Evolutionary conservation across 306 rosid genomes (phyloP), one percentile per base, ranked within the genome.

Genomic region (Acacia crassicarpa): DNA sequence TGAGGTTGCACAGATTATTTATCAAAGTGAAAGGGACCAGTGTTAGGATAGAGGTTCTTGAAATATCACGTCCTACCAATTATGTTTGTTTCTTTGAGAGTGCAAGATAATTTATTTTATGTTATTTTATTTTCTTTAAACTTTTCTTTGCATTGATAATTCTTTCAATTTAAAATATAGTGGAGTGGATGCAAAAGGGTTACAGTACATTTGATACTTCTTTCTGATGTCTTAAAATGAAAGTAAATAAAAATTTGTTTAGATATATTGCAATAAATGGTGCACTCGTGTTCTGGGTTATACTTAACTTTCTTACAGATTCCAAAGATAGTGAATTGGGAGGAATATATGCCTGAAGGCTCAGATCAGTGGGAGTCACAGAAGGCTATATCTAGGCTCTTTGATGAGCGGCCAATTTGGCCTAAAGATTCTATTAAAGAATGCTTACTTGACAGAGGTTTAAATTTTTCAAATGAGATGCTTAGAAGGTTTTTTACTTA

Each of bases 381-480:
- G 84, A 88, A 86, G 94, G 87, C 87, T 38, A 84, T 95, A 16
- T 87, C 96, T 61, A 86, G 82, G 75, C 80, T 95, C 78, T 95
- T 95, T 85, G 99, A 95, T 56, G 94, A 95, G 90, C 84, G 89
- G 49, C 98, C 98, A 72, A 87, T 92, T 82, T 93, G 98, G 99
- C 89, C 88, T 41, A 95, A 95, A 87, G 80, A 85, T 38, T 89
- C 98, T 4, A 76, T 95, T 43, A 79, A 76, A 73, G 94, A 92
- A 85, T 83, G 82, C 58, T 84, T 93, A 86, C 85, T 78, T 81
- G 92, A 91, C 48, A 88, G 86, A 89, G 97, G 99, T 77, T 86
- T 87, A 83, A 84, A 54, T 67, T 89, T 93, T 87, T 84, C 89
- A 4, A 79, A 54, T 80, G 87, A 81, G 45, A 78, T 75, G 91